Evolutionary conservation across 768 basidiomycete genomes (phyloP).

Genomic region (Fibroporia radiculosa): DNA sequence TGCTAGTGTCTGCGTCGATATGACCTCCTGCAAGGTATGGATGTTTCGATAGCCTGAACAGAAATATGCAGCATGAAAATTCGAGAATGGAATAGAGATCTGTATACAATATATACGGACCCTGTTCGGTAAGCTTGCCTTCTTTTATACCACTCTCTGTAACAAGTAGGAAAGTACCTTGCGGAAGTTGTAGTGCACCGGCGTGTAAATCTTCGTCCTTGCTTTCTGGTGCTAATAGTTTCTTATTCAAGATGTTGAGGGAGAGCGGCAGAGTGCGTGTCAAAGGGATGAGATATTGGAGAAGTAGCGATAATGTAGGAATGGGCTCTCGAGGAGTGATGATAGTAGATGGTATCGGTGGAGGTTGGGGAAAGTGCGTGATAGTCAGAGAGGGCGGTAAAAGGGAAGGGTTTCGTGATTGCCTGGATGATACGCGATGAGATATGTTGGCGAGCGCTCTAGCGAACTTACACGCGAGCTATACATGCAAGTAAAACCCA

Average conservation of each 20-base stretch:
- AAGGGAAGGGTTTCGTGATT: constrained; percentile 59
- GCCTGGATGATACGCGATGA: constrained; percentile 32
- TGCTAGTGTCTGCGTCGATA: constrained; percentile 56
- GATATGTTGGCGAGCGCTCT: not conserved
- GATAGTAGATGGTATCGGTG: constrained; percentile 14
- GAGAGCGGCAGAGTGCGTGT: constrained; percentile 52
- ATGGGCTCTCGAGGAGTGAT: not conserved
- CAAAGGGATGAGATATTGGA: constrained; percentile 54
- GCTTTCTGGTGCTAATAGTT: constrained; percentile 52
- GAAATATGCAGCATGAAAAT: not conserved
- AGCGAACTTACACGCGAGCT: constrained; percentile 50
- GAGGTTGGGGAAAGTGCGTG: constrained; percentile 49
- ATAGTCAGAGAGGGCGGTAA: constrained; percentile 61
- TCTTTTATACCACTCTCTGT: constrained; percentile 64
- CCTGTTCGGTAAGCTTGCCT: constrained; percentile 51
- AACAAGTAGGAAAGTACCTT: constrained; percentile 49
- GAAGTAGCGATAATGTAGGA: constrained; percentile 46
- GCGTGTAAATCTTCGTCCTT: constrained; percentile 68
- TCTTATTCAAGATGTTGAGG: constrained; percentile 51
- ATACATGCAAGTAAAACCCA: constrained; percentile 61
- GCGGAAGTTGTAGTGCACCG: constrained; percentile 66
- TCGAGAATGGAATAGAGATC: not conserved
- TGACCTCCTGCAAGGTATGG: constrained; percentile 52
- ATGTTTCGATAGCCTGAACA: constrained; percentile 54
- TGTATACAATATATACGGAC: constrained; percentile 16